Percentiles rank a stretch among this genome's conserved stretches.
Evolutionary conservation across 2,329 filamentous ascomycete genomes (phyloP).

Genomic region (Diaporthe nobilis): DNA sequence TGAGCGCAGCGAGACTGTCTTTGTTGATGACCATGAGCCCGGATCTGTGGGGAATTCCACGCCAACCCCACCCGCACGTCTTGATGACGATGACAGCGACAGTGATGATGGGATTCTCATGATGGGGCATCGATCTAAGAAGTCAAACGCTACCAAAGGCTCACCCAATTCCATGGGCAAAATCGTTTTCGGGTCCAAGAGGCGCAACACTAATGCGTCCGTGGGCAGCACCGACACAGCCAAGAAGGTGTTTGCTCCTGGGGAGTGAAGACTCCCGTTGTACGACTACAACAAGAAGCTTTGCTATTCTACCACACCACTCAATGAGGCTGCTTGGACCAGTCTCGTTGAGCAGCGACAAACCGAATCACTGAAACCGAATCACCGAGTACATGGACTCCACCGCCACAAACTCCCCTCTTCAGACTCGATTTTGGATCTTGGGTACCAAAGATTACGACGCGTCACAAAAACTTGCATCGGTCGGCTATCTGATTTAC

Average conservation of each 20-base stretch:
- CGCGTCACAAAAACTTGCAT: slow-evolving; percentile 37
- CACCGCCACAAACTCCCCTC: slow-evolving; percentile 7
- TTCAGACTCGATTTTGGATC: slow-evolving; percentile 1
- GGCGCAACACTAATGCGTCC: slow-evolving; percentile 73
- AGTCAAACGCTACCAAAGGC: slow-evolving; percentile 35
- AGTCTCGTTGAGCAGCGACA: not conserved
- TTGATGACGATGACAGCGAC: slow-evolving; percentile 65
- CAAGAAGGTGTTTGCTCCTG: slow-evolving; percentile 65
- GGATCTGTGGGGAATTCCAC: slow-evolving; percentile 43
- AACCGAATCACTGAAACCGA: not conserved
- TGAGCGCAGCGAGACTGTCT: slow-evolving; percentile 47
- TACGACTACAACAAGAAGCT: not conserved
- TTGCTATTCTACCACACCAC: not conserved
- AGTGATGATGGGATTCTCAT: slow-evolving; percentile 70
- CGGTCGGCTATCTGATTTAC: slow-evolving; percentile 38
- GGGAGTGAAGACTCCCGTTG: slow-evolving; percentile 46
- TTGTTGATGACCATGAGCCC: slow-evolving; percentile 48
- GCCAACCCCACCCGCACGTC: slow-evolving; percentile 41
- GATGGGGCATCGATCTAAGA: slow-evolving; percentile 46
- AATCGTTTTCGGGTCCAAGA: slow-evolving; percentile 55
- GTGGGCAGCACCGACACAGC: slow-evolving; percentile 75
- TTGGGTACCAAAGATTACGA: slow-evolving; percentile 4
- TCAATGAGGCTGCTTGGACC: not conserved
- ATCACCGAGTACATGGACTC: not conserved
- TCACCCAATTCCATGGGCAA: slow-evolving; percentile 47